Evolutionary conservation across 352 stramenopile species (phyloP).

Genomic region (Phytophthora litchii): DNA sequence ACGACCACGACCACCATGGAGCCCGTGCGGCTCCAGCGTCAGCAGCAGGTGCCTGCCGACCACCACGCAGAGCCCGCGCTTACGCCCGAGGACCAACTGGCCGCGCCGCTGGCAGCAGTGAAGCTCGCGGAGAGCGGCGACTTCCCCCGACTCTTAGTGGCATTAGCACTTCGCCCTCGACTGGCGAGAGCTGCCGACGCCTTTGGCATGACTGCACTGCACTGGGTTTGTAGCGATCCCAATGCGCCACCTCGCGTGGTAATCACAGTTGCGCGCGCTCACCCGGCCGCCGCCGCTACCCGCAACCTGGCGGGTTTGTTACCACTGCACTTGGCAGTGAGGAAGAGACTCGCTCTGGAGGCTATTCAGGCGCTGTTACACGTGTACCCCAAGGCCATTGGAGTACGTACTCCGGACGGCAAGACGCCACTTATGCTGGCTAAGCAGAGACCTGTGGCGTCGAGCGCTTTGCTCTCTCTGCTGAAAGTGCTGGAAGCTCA

Average conservation of each 20-base stretch:
- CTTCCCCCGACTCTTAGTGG: slow-evolving; percentile 49
- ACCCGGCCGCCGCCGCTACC: slow-evolving; percentile 42
- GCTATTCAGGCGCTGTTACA: slow-evolving; percentile 71
- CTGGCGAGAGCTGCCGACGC: slow-evolving; percentile 53
- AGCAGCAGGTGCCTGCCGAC: slow-evolving; percentile 30
- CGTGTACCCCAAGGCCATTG: slow-evolving; percentile 64
- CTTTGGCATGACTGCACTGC: slow-evolving; percentile 85
- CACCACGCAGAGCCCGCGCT: slow-evolving; percentile 9
- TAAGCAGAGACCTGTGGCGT: slow-evolving; percentile 42
- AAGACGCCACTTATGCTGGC: slow-evolving; percentile 52
- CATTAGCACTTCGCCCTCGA: slow-evolving; percentile 45
- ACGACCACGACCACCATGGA: slow-evolving; percentile 17
- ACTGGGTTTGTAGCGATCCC: slow-evolving; percentile 77
- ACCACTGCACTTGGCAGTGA: slow-evolving; percentile 71
- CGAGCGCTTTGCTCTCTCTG: slow-evolving; percentile 28
- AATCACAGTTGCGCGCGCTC: slow-evolving; percentile 54
- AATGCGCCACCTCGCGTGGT: slow-evolving; percentile 55
- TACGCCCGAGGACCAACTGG: slow-evolving; percentile 26
- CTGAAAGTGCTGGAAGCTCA: slow-evolving; percentile 49
- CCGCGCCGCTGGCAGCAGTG: slow-evolving; percentile 33
- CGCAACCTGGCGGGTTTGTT: slow-evolving; percentile 66
- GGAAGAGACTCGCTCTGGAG: slow-evolving; percentile 62
- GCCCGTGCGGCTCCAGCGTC: slow-evolving; percentile 33
- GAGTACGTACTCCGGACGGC: slow-evolving; percentile 54
- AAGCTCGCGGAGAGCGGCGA: slow-evolving; percentile 53